phyloP scores from a whole-genome alignment of 495 filamentous ascomycete species.

The Letharia lupina region DNA sequence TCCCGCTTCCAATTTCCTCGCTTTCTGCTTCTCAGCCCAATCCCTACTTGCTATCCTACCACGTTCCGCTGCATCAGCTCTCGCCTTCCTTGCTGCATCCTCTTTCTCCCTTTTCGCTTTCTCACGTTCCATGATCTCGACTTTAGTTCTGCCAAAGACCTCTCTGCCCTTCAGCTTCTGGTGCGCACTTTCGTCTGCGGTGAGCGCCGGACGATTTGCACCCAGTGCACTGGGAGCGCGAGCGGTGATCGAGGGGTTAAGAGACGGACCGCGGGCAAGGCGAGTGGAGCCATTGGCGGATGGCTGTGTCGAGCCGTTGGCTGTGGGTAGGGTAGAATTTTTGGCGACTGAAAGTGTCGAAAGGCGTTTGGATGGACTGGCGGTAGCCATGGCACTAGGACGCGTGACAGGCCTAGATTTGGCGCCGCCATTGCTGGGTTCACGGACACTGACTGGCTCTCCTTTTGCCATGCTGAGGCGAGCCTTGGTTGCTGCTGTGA shows the following conservation, averaged over 20 bases:
- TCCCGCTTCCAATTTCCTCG: slow-evolving; percentile 38
- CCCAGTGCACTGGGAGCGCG: slow-evolving; percentile 10
- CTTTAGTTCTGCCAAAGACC: slow-evolving; percentile 50
- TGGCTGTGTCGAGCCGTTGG: slow-evolving; percentile 11
- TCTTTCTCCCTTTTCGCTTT: slow-evolving; percentile 48
- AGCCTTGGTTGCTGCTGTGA: slow-evolving; percentile 50
- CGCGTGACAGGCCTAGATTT: slow-evolving; percentile 26
- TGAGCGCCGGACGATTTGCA: slow-evolving; percentile 10
- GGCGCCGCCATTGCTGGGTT: slow-evolving; percentile 17
- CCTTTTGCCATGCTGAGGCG: slow-evolving; percentile 38
- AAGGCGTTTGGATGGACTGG: slow-evolving; percentile 17
- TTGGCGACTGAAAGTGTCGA: slow-evolving; percentile 23
- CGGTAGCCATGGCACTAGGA: slow-evolving; percentile 15
- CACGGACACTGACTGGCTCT: slow-evolving; percentile 6
- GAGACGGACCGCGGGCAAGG: slow-evolving; percentile 9
- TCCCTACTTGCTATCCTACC: slow-evolving; percentile 53
- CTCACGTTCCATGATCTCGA: slow-evolving; percentile 41
- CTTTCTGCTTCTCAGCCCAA: slow-evolving; percentile 62
- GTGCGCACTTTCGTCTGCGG: slow-evolving; percentile 16
- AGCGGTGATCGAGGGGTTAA: slow-evolving; percentile 16
- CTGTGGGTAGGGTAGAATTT: slow-evolving; percentile 11
- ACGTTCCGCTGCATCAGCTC: slow-evolving; percentile 57
- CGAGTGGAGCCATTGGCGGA: slow-evolving; percentile 15
- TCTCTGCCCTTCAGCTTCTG: slow-evolving; percentile 49
- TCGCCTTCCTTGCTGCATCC: slow-evolving; percentile 46